phyloP scores from a whole-genome alignment of 2,329 filamentous ascomycete species.

The Proliferodiscus dingleyae region DNA sequence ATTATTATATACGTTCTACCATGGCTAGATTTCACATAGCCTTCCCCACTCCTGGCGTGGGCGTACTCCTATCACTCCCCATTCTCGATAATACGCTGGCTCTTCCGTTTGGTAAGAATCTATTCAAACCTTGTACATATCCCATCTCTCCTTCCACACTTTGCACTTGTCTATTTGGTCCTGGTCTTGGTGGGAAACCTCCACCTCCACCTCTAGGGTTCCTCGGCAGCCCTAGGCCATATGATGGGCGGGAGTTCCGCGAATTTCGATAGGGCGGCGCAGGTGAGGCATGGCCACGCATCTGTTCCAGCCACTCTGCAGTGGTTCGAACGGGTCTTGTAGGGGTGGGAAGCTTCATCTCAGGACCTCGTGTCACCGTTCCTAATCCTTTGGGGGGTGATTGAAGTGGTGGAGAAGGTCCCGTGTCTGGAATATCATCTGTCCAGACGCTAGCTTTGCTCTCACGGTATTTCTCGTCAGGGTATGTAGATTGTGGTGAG shows the following conservation, averaged over 20 bases:
- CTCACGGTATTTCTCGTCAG: constrained; percentile 11
- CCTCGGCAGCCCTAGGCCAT: constrained; percentile 5
- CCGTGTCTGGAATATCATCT: constrained; percentile 19
- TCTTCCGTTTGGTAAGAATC: constrained; percentile 7
- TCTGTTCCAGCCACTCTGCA: constrained; percentile 18
- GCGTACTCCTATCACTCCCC: constrained; percentile 6
- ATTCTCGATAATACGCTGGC: constrained; percentile 4
- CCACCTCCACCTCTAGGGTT: constrained; percentile 8
- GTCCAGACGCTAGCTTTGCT: constrained; percentile 27
- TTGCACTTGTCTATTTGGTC: constrained; percentile 1
- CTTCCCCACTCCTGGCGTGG: constrained; percentile 16
- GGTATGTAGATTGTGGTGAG: not conserved
- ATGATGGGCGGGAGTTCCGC: not conserved
- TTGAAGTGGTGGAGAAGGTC: constrained; percentile 9
- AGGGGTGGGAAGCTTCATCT: constrained; percentile 13
- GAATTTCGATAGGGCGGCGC: not conserved
- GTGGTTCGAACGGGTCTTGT: constrained; percentile 11
- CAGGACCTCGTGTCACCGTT: not conserved
- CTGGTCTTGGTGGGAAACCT: constrained; percentile 2
- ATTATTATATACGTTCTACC: not conserved
- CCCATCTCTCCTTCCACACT: constrained; percentile 3
- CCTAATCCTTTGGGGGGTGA: constrained; percentile 3
- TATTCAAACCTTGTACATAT: constrained; percentile 8
- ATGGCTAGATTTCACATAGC: constrained; percentile 8
- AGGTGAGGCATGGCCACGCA: not conserved